These are phyloP conservation scores for Mycena kentingensis DNA, from an alignment of 768 basidiomycete species.

Conservation along the genomic window DNA sequence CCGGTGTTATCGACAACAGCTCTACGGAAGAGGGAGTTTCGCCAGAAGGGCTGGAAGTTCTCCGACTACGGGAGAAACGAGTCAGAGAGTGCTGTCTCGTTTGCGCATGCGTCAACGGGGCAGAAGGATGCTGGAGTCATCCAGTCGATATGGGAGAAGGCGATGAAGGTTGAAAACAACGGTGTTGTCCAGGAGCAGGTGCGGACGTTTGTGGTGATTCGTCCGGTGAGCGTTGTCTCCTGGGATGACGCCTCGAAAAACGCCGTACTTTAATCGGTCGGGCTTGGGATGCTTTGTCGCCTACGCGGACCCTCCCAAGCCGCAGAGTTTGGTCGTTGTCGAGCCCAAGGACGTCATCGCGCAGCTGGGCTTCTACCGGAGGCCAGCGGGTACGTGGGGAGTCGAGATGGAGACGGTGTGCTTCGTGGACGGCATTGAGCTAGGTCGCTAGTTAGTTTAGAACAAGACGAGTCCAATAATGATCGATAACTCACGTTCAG, in stretches of 20 bases:
- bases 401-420: too few species aligned
- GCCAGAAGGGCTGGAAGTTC: too few species aligned
- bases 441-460: too few species aligned
- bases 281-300: not conserved
- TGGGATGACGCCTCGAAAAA: not conserved
- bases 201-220: slow-evolving; percentile 5
- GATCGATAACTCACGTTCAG: too few species aligned
- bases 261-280: not conserved
- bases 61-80: too few species aligned
- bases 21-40: not conserved
- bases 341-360: slow-evolving; percentile 13
- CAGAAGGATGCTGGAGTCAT: too few species aligned
- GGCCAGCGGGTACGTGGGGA: slow-evolving; percentile 11
- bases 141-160: too few species aligned
- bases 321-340: not conserved
- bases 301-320: not conserved
- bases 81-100: too few species aligned
- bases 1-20: not conserved
- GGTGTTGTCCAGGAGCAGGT: not conserved
- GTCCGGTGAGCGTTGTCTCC: not conserved
- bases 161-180: too few species aligned
- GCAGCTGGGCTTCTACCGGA: not conserved
- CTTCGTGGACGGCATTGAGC: too few species aligned
- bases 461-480: too few species aligned
- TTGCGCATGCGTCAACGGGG: too few species aligned